Percentiles rank a stretch among this genome's conserved stretches.
These are phyloP conservation scores for Tuber umbilicatum DNA, from an alignment of 495 filamentous ascomycete species.

Conservation along the genomic window DNA sequence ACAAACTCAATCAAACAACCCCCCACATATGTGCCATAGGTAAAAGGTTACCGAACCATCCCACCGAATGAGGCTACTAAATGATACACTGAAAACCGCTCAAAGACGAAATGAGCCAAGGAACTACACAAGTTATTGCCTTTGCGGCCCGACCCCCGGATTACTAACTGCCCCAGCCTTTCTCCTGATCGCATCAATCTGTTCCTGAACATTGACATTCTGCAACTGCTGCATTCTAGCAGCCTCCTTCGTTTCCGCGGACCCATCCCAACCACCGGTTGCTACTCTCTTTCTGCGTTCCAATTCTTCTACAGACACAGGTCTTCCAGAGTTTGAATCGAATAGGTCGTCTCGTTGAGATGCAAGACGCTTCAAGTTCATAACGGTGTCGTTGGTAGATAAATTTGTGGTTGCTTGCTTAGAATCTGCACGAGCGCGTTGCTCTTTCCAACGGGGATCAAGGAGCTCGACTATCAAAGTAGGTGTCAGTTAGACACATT, in stretches of 20 bases:
- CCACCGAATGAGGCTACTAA: not conserved
- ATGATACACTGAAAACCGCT: not conserved
- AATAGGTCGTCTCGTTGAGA: conserved; percentile 88
- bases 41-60: not conserved
- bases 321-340: conserved; percentile 63
- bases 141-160: conserved; percentile 39
- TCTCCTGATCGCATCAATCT: conserved; percentile 61
- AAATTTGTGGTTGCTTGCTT: conserved; percentile 82
- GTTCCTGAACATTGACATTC: conserved; percentile 63
- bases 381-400: conserved; percentile 76
- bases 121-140: conserved; percentile 25
- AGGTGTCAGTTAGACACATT: conserved; percentile 9
- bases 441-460: conserved; percentile 93
- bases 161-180: conserved; percentile 50
- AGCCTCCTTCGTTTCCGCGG: conserved; percentile 54
- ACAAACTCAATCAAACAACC: not conserved
- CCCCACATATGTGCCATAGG: not conserved
- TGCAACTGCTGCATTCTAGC: conserved; percentile 54
- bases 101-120: not conserved
- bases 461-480: conserved; percentile 65
- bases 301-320: conserved; percentile 65
- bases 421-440: conserved; percentile 78
- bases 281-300: conserved; percentile 68
- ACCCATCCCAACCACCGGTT: conserved; percentile 56
- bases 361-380: conserved; percentile 94